Evolutionary conservation across 306 rosid species (phyloP), one percentile per base, ranked within the genome.

Genomic region (Rosa chinensis): DNA sequence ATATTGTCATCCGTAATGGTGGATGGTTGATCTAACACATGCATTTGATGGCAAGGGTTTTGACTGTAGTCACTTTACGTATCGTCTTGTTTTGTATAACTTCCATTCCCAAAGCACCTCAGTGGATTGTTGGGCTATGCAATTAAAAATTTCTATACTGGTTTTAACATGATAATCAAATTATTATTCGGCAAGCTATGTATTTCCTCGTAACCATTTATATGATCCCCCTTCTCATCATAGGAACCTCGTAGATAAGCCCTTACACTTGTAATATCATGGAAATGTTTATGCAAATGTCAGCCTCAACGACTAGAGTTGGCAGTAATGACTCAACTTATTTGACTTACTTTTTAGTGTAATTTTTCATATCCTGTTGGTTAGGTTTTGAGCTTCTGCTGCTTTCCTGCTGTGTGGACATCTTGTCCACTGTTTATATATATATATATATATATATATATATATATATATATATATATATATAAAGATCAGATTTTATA

Each of bases 231-330:
- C 42, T 28, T 44, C 28, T 40, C 23, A 18, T 67, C 18, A 3
- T 67, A 39, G 49, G 25, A 18, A 39, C 71, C 47, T 37, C 4
- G 2, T 39, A 39, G 28, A 37, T 39, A 39, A 17, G 25, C 28
- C 11, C 6, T 35, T 14, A 18, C 25, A 16, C 63, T 50, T 28
- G 64, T 11, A 35, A 37, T 4, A 52, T 72, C 44, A 28, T 72
- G 64, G 28, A 52, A 13, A 44, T 20, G 5, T 40, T 10, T 32
- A 13, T 50, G 39, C 17, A 28, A 16, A 28, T 73, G 64, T 73
- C 32, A 73, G 10, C 63, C 63, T 73, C 14, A 35, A 73, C 28
- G 32, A 35, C 64, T 73, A 20, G 64, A 72, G 62, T 49, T 55
- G 21, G 59, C 59, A 55, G 2, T 47, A 8, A 28, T 25, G 21